Conservation (phyloP, 1,284 basidiomycete species). For the Fomitopsis palustris region DNA sequence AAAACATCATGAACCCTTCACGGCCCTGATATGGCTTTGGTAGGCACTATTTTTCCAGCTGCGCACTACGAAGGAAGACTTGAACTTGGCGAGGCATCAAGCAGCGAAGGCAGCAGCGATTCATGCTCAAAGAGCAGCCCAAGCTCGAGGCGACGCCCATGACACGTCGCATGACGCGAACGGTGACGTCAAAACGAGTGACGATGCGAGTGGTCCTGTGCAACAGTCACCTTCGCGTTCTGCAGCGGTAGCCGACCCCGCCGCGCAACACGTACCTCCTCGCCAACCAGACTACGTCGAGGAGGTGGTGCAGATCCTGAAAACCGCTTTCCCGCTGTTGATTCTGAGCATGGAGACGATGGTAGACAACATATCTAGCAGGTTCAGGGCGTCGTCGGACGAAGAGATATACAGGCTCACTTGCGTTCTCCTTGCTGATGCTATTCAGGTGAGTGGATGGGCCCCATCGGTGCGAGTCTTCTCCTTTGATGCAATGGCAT, state of each 20-base stretch:
- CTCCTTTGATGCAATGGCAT: not conserved
- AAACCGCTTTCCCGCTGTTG: slow-evolving; percentile 95
- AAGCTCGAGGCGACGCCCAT: not conserved
- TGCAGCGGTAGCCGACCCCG: slow-evolving; percentile 6
- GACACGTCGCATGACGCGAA: not conserved
- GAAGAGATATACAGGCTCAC: slow-evolving; percentile 96
- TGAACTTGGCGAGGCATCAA: slow-evolving; percentile 52
- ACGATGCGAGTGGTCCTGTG: not conserved
- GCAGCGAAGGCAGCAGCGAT: slow-evolving; percentile 27
- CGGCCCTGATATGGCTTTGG: slow-evolving; percentile 10
- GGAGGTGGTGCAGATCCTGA: slow-evolving; percentile 92
- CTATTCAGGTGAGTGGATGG: slow-evolving; percentile 49
- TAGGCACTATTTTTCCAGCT: slow-evolving; percentile 96
- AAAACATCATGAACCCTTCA: slow-evolving; percentile 2
- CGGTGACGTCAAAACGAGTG: not conserved
- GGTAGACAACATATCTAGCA: slow-evolving; percentile 90
- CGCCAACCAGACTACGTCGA: slow-evolving; percentile 92
- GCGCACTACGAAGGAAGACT: slow-evolving; percentile 90
- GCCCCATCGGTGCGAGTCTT: not conserved
- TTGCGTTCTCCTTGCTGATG: slow-evolving; percentile 78
- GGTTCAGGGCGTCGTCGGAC: slow-evolving; percentile 90
- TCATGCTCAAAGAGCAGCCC: slow-evolving; percentile 29
- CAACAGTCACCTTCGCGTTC: not conserved
- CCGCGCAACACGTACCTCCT: slow-evolving; percentile 32
- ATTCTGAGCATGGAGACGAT: slow-evolving; percentile 96